Base-by-base conservation (phyloP, 768 basidiomycete genomes). In the Favolaschia claudopus region DNA sequence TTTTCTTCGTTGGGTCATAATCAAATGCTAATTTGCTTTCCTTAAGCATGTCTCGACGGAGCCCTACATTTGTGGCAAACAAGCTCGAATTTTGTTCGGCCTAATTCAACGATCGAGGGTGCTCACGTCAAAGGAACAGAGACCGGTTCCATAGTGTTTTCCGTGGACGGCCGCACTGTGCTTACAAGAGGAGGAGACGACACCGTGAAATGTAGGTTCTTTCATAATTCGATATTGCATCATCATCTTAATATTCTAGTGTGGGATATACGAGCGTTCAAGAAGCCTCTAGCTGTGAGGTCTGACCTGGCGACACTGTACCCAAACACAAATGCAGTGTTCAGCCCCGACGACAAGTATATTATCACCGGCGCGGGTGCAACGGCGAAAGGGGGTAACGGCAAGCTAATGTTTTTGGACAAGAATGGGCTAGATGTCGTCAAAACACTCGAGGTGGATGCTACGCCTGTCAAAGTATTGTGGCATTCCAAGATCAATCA, bases 401-500 rank as follows among this genome's bases (percentile, higher is more conserved):
- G 95, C 1, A 83, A 82, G 58, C 77, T 98, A 53, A 73, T 92
- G 55, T 88, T 96, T 67, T 70, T 98, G 74, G 79, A 79, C 56
- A 89, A 89, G 69, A 85, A 89, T 55, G 83, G 81, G 34, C 75
- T 97, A 39, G 87, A 88, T 59, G 82, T 88, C 44, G 86, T 79
- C 50, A 89, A 89, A 75, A 80, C 82, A 38, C 66, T 94, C 39
- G 85, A 82, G 54, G 85, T 92, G 67, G 88, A 88, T 39, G 82
- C 88, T 24, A 91, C 88, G 32, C 95, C 97, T 10, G 92, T 99
- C 55, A 91, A 89, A 69, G 92, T 98, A 3, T 76, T 84, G 25
- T 99, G 97, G 97, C 97, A 98, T 77, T 86, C 93, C 7, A 93
- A 92, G 75, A 99, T 99, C 81, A 99, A 99, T 79, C 94, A 97